A percentile compares a stretch with the other conserved stretches of the same genome.
These are phyloP conservation scores for Boletales sp. DNA, from an alignment of 768 basidiomycete genomes.

Conservation along the genomic window DNA sequence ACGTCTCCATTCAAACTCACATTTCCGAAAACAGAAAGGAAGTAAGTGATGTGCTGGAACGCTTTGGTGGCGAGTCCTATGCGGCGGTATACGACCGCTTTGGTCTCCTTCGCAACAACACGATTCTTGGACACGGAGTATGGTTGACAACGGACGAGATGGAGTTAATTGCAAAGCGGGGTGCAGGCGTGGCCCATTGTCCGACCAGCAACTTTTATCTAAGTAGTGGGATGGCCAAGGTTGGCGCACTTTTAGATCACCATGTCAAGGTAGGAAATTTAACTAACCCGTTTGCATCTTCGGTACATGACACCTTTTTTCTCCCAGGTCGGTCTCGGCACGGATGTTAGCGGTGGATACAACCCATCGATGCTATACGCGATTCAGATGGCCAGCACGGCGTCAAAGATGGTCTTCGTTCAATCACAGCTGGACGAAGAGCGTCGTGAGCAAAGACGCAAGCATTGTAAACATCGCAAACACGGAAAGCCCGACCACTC, in stretches of 20 bases:
- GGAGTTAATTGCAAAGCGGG: constrained; percentile 57
- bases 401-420: constrained; percentile 72
- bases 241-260: constrained; percentile 74
- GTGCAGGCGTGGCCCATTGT: constrained; percentile 86
- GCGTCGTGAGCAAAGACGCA: neutral
- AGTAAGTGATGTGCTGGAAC: constrained; percentile 55
- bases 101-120: constrained; percentile 72
- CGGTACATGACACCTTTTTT: constrained; percentile 2
- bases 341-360: constrained; percentile 89
- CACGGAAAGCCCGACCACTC: no score
- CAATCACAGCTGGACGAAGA: constrained; percentile 27
- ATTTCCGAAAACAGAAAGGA: constrained; percentile 83
- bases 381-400: constrained; percentile 73
- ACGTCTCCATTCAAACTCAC: constrained; percentile 86
- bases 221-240: constrained; percentile 76
- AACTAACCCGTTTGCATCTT: neutral
- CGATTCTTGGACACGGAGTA: constrained; percentile 85
- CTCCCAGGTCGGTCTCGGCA: constrained; percentile 84
- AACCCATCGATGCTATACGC: constrained; percentile 73
- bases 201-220: constrained; percentile 95
- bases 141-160: constrained; percentile 75
- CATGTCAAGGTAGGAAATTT: constrained; percentile 71
- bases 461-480: neutral
- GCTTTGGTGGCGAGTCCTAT: constrained; percentile 72
- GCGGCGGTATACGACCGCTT: constrained; percentile 78